Evolutionary conservation across 2,329 filamentous ascomycete genomes (phyloP).

Genomic region (Neoarthrinium moseri): DNA sequence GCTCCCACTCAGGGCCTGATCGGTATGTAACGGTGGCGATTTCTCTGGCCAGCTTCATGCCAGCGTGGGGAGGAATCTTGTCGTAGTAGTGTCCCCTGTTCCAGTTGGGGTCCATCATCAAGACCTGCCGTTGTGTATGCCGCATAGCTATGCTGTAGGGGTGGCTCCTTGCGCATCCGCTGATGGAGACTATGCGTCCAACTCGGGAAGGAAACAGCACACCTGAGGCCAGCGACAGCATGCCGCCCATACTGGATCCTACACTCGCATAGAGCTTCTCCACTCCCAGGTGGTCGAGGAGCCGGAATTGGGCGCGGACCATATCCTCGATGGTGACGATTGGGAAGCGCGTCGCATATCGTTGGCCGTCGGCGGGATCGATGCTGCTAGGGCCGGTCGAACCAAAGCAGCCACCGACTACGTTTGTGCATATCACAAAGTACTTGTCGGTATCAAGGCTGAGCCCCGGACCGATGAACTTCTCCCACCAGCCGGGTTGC

Average conservation of each 20-base stretch:
- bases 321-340: conserved; percentile 96
- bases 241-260: conserved; percentile 96
- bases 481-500: conserved; percentile 97
- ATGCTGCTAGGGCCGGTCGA: conserved; percentile 87
- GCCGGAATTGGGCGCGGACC: conserved; percentile 90
- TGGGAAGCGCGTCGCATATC: conserved; percentile 91
- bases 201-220: conserved; percentile 81
- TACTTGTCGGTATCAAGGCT: conserved; percentile 90
- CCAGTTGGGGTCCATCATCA: conserved; percentile 99
- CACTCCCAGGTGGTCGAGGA: conserved; percentile 79
- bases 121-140: conserved; percentile 92
- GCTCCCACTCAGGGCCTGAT: conserved; percentile 96
- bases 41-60: conserved; percentile 96
- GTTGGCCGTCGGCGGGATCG: conserved; percentile 83
- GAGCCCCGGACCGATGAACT: conserved; percentile 86
- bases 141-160: conserved; percentile 99
- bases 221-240: conserved; percentile 91
- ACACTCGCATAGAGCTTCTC: conserved; percentile 84
- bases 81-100: conserved; percentile 93
- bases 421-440: conserved; percentile 94
- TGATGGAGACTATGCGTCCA: conserved; percentile 81
- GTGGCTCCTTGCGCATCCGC: conserved; percentile 89
- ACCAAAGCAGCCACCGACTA: conserved; percentile 92
- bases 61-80: conserved; percentile 82
- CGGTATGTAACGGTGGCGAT: conserved; percentile 98